Conservation (phyloP, 2,329 filamentous ascomycete species). For the Stagonosporopsis chrysanthemi region DNA sequence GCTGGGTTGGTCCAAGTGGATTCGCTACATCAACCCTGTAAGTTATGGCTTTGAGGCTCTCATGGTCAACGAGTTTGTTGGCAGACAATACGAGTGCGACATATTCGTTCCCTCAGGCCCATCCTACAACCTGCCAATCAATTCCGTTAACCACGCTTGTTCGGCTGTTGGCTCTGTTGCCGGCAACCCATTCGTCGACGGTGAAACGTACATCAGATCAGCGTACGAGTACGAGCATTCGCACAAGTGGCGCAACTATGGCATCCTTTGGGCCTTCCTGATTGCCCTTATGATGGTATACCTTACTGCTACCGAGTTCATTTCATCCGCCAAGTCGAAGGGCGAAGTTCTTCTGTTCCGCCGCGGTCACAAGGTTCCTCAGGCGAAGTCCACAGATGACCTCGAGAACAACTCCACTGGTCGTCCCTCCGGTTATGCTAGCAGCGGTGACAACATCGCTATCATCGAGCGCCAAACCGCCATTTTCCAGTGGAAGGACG, state of each 20-base stretch:
- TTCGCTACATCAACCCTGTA: conserved; percentile 81
- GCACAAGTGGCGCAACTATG: conserved; percentile 59
- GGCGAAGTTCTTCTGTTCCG: conserved; percentile 61
- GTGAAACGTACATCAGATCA: conserved; percentile 48
- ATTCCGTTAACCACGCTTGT: conserved; percentile 46
- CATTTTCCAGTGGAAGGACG: conserved; percentile 85
- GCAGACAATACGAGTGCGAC: conserved; percentile 64
- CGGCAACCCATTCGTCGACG: conserved; percentile 49
- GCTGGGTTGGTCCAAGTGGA: conserved; percentile 82
- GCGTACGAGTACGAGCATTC: conserved; percentile 44
- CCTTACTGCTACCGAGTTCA: conserved; percentile 55
- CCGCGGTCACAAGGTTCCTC: conserved; percentile 58
- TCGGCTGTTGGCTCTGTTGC: conserved; percentile 52
- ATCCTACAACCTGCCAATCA: conserved; percentile 48
- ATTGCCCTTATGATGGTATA: conserved; percentile 54
- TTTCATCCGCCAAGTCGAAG: conserved; percentile 60
- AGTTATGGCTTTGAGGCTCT: conserved; percentile 82
- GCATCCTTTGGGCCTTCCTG: conserved; percentile 56
- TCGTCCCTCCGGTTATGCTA: conserved; percentile 43
- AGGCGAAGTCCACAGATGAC: conserved; percentile 55
- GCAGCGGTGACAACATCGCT: conserved; percentile 52
- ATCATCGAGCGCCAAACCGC: conserved; percentile 70
- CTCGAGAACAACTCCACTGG: conserved; percentile 47
- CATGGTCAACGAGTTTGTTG: conserved; percentile 83
- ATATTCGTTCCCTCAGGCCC: conserved; percentile 53